These are phyloP conservation scores for Dacryopinax primogenitus DNA, from an alignment of 768 basidiomycete species.

Conservation along the genomic window DNA sequence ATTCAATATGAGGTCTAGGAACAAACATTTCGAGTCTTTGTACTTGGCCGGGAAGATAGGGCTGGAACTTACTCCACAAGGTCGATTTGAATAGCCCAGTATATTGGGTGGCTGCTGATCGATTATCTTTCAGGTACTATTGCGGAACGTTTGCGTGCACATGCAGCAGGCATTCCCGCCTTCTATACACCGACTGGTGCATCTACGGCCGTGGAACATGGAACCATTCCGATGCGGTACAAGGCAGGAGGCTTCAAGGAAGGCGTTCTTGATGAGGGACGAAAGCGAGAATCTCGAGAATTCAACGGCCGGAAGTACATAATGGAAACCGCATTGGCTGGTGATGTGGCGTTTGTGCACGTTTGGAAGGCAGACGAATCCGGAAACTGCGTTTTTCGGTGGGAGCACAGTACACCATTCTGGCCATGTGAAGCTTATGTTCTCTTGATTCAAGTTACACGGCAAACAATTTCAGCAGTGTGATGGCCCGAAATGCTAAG, in stretches of 20 bases:
- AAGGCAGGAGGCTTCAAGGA: slow-evolving; percentile 58
- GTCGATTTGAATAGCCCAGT: not conserved
- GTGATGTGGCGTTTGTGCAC: slow-evolving; percentile 71
- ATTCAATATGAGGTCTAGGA: slow-evolving; percentile 33
- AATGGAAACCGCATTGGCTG: slow-evolving; percentile 65
- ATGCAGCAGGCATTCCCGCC: slow-evolving; percentile 84
- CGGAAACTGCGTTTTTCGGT: slow-evolving; percentile 87
- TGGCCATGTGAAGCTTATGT: not conserved
- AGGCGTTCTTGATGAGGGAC: slow-evolving; percentile 59
- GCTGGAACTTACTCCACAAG: slow-evolving; percentile 83
- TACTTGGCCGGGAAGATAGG: slow-evolving; percentile 73
- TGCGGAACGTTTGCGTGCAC: slow-evolving; percentile 73
- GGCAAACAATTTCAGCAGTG: slow-evolving; percentile 73
- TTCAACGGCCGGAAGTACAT: slow-evolving; percentile 71
- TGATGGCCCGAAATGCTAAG: slow-evolving; percentile 82
- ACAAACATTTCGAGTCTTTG: slow-evolving; percentile 70
- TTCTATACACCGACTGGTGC: slow-evolving; percentile 89
- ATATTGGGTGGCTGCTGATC: not conserved
- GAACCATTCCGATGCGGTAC: slow-evolving; percentile 65
- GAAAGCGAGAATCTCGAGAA: slow-evolving; percentile 61
- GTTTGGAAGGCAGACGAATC: slow-evolving; percentile 90
- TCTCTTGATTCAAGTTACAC: slow-evolving; percentile 44
- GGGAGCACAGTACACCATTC: slow-evolving; percentile 14
- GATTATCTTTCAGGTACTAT: slow-evolving; percentile 50
- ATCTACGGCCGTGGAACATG: slow-evolving; percentile 67